Base-by-base conservation (phyloP, 495 filamentous ascomycete genomes). In the Penicillium crystallinum region DNA sequence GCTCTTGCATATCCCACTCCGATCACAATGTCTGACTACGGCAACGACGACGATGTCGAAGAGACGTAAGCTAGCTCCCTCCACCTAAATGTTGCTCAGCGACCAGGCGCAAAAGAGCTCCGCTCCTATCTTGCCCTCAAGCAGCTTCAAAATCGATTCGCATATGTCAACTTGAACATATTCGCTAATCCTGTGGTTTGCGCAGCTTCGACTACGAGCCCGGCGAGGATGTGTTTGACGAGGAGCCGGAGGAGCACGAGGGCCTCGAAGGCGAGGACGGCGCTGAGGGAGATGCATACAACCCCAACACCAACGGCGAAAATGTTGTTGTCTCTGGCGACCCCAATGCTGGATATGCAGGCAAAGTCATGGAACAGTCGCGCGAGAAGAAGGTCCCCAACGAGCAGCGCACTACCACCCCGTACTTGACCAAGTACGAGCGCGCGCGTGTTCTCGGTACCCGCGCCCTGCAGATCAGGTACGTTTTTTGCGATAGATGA, bases 381-480 rank as follows among this genome's bases (percentile, higher is more conserved):
- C 89, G 89, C 65, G 87, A 90, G 66, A 97, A 93, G 78, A 91
- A 88, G 72, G 88, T 98, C 37, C 81, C 90, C 27, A 86, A 89
- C 56, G 90, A 95, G 47, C 79, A 93, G 75, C 82, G 93, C 57
- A 85, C 81, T 6, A 97, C 95, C 1, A 98, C 93, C 37, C 95
- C 93, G 5, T 98, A 96, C 77, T 95, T 98, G 91, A 98, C 93
- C 59, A 98, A 98, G 74, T 98, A 98, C 73, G 93, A 98, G 80
- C 80, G 84, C 60, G 93, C 93, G 43, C 83, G 93, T 59, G 88
- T 98, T 49, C 75, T 98, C 49, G 93, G 93, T 40, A 97, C 92
- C 42, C 77, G 93, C 52, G 95, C 93, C 34, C 67, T 96, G 63
- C 93, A 98, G 73, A 98, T 98, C 64, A 97, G 91, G 91, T 95